These are phyloP conservation scores for Cichorium intybus DNA, from an alignment of 140 eudicot genomes.

Conservation along the genomic window DNA sequence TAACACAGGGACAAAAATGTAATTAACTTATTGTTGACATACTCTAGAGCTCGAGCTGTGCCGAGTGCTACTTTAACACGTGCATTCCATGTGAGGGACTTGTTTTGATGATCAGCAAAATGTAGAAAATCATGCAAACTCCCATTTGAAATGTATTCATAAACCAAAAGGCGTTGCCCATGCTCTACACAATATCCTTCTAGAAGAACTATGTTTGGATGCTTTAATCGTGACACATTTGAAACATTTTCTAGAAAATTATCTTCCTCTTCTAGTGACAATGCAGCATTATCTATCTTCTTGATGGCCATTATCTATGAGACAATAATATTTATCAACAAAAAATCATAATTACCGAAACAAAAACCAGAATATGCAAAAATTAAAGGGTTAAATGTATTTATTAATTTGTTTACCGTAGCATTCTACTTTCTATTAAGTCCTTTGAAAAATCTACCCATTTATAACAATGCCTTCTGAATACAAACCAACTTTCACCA, in stretches of 20 bases:
- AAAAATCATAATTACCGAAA: too few species aligned
- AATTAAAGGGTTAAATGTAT: not conserved
- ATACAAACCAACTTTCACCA: too few species aligned
- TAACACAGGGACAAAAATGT: not conserved
- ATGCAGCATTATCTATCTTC: constrained; percentile 86
- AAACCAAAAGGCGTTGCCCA: constrained; percentile 90
- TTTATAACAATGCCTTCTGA: not conserved
- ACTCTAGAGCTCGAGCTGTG: constrained; percentile 98
- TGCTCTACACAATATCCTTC: constrained; percentile 93
- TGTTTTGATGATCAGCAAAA: constrained; percentile 78
- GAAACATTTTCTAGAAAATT: constrained; percentile 86
- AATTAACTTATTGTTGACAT: constrained; percentile 32
- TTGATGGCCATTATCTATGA: constrained; percentile 79
- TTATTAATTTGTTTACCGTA: not conserved
- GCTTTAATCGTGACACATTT: constrained; percentile 91
- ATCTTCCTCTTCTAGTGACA: constrained; percentile 95
- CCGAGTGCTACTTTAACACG: constrained; percentile 97
- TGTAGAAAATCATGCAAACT: constrained; percentile 96
- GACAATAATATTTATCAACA: not conserved
- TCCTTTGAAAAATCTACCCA: not conserved
- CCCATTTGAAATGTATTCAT: constrained; percentile 81
- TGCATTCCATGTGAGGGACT: constrained; percentile 85
- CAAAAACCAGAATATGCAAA: not conserved
- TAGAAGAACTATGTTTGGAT: constrained; percentile 73
- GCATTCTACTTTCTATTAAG: not conserved